Evolutionary conservation across 23 red algal species (phyloP).

Genomic region (Agarophyton chilense): DNA sequence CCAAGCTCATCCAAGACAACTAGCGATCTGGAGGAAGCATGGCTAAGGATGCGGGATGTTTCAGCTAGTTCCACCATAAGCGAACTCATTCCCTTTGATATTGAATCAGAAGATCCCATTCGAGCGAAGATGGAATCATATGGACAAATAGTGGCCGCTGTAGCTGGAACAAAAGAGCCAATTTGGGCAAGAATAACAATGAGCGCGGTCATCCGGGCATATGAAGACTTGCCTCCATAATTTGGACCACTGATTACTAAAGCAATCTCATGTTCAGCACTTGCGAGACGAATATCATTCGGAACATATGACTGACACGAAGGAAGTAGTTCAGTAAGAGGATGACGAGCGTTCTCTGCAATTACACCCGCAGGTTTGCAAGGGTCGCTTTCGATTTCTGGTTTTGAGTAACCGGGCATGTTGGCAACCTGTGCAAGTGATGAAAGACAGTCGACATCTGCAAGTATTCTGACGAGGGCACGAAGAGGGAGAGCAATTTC

Average conservation of each 20-base stretch:
- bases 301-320: constrained; percentile 67
- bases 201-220: constrained; percentile 81
- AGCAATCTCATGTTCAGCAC: constrained; percentile 44
- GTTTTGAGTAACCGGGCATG: constrained; percentile 58
- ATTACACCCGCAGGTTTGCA: constrained; percentile 29
- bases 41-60: constrained; percentile 73
- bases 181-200: constrained; percentile 94
- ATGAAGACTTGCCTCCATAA: constrained; percentile 93
- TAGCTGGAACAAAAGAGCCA: constrained; percentile 95
- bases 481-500: constrained; percentile 39
- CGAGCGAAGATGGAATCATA: constrained; percentile 93
- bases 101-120: constrained; percentile 84
- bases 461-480: constrained; percentile 37
- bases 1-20: constrained; percentile 95
- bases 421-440: constrained; percentile 53
- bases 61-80: constrained; percentile 98
- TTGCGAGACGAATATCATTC: constrained; percentile 65
- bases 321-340: constrained; percentile 55
- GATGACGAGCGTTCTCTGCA: constrained; percentile 58
- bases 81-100: constrained; percentile 87
- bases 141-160: constrained; percentile 39
- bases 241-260: constrained; percentile 86
- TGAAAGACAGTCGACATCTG: constrained; percentile 66
- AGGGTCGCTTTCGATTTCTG: constrained; percentile 22
- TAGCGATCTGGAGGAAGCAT: constrained; percentile 79